Evolutionary conservation across 73 alveolate genomes (phyloP).

Genomic region (Paramecium octaurelia): DNA sequence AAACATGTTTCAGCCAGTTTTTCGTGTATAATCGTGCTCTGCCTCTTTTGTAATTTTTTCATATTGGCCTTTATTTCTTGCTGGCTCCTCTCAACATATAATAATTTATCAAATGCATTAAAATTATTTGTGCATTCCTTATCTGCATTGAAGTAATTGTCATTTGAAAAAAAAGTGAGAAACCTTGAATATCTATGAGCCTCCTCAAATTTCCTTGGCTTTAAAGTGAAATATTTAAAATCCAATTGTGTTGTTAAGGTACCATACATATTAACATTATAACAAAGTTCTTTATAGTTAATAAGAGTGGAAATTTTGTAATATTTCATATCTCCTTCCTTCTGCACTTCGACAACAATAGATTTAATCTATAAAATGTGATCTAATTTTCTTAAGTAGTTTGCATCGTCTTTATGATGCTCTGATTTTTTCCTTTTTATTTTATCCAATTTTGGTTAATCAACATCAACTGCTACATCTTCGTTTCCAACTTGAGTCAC

Average conservation of each 20-base stretch:
- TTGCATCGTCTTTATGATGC: background rate
- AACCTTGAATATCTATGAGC: background rate
- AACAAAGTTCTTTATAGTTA: background rate
- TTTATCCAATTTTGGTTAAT: background rate
- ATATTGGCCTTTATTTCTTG: background rate
- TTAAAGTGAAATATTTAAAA: background rate
- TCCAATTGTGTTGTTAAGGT: background rate
- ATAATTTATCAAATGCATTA: background rate
- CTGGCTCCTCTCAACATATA: background rate
- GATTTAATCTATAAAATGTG: background rate
- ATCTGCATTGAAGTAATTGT: conserved; percentile 9
- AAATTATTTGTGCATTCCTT: background rate
- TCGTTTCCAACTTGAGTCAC: background rate
- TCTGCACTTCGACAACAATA: background rate
- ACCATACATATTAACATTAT: background rate
- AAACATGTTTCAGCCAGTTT: background rate
- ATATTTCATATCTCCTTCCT: background rate
- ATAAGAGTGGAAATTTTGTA: background rate
- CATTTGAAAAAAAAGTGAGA: background rate
- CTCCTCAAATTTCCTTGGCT: background rate
- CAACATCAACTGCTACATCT: background rate
- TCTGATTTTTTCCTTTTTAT: background rate
- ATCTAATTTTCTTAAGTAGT: background rate
- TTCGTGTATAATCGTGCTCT: background rate
- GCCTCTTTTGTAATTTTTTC: background rate